phyloP scores from a whole-genome alignment of 2,329 filamentous ascomycete genomes.

The Fusarium sp. region DNA sequence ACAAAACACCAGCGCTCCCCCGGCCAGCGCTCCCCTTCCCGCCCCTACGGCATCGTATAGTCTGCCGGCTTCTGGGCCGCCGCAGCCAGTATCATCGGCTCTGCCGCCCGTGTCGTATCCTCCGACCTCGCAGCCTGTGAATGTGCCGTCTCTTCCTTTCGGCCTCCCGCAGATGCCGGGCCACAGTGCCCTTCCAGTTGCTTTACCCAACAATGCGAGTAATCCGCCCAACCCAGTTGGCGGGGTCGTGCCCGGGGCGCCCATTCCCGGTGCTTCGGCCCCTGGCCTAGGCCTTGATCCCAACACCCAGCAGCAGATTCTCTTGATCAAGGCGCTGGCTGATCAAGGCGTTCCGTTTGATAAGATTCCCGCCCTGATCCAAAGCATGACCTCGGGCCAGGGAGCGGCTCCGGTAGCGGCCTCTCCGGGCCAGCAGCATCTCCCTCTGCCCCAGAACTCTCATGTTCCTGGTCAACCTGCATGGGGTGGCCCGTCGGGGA shows the following conservation, averaged over 20 bases:
- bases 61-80: slow-evolving; percentile 47
- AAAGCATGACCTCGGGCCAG: slow-evolving; percentile 56
- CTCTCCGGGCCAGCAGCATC: slow-evolving; percentile 41
- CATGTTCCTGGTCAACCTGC: slow-evolving; percentile 49
- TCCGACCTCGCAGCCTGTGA: slow-evolving; percentile 65
- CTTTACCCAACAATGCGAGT: slow-evolving; percentile 42
- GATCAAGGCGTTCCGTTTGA: slow-evolving; percentile 80
- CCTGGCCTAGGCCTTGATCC: slow-evolving; percentile 54
- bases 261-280: slow-evolving; percentile 41
- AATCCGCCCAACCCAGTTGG: slow-evolving; percentile 44
- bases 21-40: slow-evolving; percentile 50
- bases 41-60: slow-evolving; percentile 56
- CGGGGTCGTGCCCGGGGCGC: slow-evolving; percentile 48
- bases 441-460: slow-evolving; percentile 53
- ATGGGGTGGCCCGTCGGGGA: slow-evolving; percentile 45
- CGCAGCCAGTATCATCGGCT: slow-evolving; percentile 46
- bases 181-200: slow-evolving; percentile 48
- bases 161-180: slow-evolving; percentile 48
- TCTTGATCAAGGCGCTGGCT: slow-evolving; percentile 76
- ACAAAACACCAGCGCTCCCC: slow-evolving; percentile 66
- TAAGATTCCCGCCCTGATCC: slow-evolving; percentile 70
- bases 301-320: slow-evolving; percentile 73
- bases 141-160: slow-evolving; percentile 59
- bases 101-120: slow-evolving; percentile 50
- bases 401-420: slow-evolving; percentile 43